These are phyloP conservation scores for Immersiella caudata DNA, from an alignment of 495 filamentous ascomycete species.

Conservation along the genomic window DNA sequence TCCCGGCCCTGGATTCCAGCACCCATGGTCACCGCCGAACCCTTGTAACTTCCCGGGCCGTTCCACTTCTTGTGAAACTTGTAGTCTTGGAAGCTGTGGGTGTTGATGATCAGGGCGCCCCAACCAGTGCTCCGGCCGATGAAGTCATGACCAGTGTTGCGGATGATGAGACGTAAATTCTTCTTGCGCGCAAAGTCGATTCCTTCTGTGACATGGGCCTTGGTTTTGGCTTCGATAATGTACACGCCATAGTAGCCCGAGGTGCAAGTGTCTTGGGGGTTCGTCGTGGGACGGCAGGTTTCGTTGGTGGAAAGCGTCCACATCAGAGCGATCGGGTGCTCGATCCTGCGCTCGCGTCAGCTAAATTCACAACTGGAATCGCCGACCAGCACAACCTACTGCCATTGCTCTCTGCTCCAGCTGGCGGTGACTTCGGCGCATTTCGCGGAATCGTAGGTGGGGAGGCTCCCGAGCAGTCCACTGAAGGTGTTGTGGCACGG, in stretches of 20 bases:
- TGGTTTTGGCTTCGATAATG: constrained; percentile 45
- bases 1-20: constrained; percentile 56
- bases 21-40: constrained; percentile 50
- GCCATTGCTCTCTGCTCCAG: constrained; percentile 35
- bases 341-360: not conserved
- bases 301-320: constrained; percentile 46
- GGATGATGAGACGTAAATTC: constrained; percentile 59
- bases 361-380: not conserved
- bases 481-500: constrained; percentile 34
- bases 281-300: constrained; percentile 50
- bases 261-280: constrained; percentile 50
- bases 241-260: constrained; percentile 57
- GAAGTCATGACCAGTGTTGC: constrained; percentile 60
- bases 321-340: constrained; percentile 2
- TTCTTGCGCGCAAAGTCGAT: constrained; percentile 52
- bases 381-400: constrained; percentile 18
- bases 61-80: constrained; percentile 40
- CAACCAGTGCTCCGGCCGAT: constrained; percentile 55
- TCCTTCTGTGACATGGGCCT: constrained; percentile 39
- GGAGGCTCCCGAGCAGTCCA: constrained; percentile 26
- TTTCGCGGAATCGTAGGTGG: constrained; percentile 35
- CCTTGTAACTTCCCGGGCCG: constrained; percentile 28
- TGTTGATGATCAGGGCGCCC: constrained; percentile 59
- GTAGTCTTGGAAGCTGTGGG: constrained; percentile 57
- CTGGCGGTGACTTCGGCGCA: constrained; percentile 32